Percentiles rank a stretch among this genome's conserved stretches.
Conservation (phyloP, 768 basidiomycete genomes). For the Leucogyrophana mollusca region DNA sequence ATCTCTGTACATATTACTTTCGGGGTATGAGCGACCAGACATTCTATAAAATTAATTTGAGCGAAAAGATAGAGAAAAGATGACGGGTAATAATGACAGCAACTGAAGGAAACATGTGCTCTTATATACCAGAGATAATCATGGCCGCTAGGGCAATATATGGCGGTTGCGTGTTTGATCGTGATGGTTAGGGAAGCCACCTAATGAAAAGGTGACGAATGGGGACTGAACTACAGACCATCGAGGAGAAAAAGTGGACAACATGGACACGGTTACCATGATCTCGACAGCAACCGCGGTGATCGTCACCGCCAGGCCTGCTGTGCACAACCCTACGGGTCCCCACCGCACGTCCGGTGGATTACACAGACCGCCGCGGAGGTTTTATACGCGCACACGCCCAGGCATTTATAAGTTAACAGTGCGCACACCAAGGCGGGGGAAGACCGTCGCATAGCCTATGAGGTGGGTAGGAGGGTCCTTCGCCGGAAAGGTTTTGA, state of each 20-base stretch:
- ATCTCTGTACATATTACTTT: constrained; percentile 24
- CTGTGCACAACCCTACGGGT: constrained; percentile 32
- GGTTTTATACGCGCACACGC: constrained; percentile 10
- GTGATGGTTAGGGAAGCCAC: constrained; percentile 20
- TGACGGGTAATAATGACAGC: constrained; percentile 12
- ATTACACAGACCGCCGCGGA: constrained; percentile 10
- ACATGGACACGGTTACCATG: constrained; percentile 28
- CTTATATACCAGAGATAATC: constrained; percentile 23
- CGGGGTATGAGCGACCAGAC: constrained; percentile 24
- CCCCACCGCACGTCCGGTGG: constrained; percentile 17
- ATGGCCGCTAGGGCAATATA: constrained; percentile 8
- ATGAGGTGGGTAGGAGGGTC: too few relatives aligned
- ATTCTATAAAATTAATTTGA: constrained; percentile 24
- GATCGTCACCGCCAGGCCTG: constrained; percentile 29
- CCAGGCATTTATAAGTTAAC: neutral
- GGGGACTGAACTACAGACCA: constrained; percentile 1
- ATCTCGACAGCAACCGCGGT: constrained; percentile 25
- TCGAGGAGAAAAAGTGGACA: constrained; percentile 9
- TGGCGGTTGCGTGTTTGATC: constrained; percentile 22
- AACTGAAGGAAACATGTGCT: constrained; percentile 2
- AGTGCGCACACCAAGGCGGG: constrained; percentile 18
- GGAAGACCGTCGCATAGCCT: constrained; percentile 5
- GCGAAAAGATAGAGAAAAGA: constrained; percentile 5
- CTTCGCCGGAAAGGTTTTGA: too few relatives aligned
- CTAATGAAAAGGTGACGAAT: constrained; percentile 25